phyloP scores from a whole-genome alignment of 2,329 filamentous ascomycete species.

The Fusarium caatingaense region DNA sequence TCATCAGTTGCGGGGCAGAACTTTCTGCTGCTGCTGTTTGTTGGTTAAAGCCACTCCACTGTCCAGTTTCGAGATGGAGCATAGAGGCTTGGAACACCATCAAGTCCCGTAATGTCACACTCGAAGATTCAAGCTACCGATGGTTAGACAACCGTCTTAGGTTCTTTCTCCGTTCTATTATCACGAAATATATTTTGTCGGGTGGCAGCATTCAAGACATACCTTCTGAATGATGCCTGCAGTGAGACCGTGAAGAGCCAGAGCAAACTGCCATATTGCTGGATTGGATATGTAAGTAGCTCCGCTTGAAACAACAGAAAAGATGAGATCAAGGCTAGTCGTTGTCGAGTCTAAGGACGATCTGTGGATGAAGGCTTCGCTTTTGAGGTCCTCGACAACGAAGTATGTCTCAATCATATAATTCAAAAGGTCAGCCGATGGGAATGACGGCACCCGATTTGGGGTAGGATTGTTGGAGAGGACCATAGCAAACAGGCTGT shows the following conservation, averaged over 20 bases:
- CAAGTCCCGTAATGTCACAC: slow-evolving; percentile 25
- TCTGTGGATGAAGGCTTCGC: slow-evolving; percentile 38
- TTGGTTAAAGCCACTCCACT: slow-evolving; percentile 41
- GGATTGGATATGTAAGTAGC: slow-evolving; percentile 35
- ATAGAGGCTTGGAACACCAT: slow-evolving; percentile 41
- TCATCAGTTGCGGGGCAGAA: slow-evolving; percentile 33
- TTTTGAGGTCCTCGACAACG: slow-evolving; percentile 29
- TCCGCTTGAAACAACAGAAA: slow-evolving; percentile 40
- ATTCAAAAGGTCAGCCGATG: slow-evolving; percentile 40
- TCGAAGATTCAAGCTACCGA: slow-evolving; percentile 29
- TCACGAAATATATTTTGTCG: not conserved
- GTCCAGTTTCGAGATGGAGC: slow-evolving; percentile 40
- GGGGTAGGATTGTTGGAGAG: slow-evolving; percentile 36
- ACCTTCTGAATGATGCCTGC: slow-evolving; percentile 30
- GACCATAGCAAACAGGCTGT: slow-evolving; percentile 44
- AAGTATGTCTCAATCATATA: slow-evolving; percentile 39
- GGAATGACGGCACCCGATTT: slow-evolving; percentile 39
- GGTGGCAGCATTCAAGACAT: slow-evolving; percentile 7
- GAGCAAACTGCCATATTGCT: slow-evolving; percentile 42
- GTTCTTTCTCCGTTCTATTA: not conserved
- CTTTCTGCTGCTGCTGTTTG: slow-evolving; percentile 39
- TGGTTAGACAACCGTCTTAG: not conserved
- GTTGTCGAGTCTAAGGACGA: slow-evolving; percentile 33
- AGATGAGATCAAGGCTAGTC: slow-evolving; percentile 34
- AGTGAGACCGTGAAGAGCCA: slow-evolving; percentile 39